phyloP scores from a whole-genome alignment of 73 alveolate genomes.

The Paramecium tetraurelia region DNA sequence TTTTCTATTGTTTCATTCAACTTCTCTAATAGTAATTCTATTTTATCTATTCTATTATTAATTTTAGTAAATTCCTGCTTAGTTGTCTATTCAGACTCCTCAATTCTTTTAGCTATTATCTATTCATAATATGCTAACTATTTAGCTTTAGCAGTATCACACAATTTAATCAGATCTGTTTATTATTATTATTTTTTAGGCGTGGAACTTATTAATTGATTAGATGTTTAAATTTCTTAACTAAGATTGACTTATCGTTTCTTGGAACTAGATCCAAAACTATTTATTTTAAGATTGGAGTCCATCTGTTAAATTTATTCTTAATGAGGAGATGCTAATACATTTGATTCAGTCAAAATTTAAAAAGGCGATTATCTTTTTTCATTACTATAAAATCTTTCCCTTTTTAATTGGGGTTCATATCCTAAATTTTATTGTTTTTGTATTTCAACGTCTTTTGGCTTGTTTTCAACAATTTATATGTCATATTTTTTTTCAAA shows the following conservation, averaged over 20 bases:
- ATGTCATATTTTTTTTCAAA: slow-evolving; percentile 9
- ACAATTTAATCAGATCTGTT: not conserved
- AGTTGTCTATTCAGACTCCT: not conserved
- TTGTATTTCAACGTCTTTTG: not conserved
- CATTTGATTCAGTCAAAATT: not conserved
- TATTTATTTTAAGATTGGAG: no score
- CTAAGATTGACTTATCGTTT: not conserved
- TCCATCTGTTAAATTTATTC: not conserved
- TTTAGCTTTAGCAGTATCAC: slow-evolving; percentile 4
- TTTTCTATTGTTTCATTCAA: not conserved
- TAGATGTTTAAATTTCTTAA: not conserved
- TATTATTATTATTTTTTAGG: not conserved
- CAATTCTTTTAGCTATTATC: not conserved
- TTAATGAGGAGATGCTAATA: not conserved
- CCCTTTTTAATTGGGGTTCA: not conserved
- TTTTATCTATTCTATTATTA: not conserved
- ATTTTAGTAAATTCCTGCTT: not conserved
- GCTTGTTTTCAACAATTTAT: slow-evolving; percentile 22
- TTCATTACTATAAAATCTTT: not conserved
- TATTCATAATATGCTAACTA: not conserved
- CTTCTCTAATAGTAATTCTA: not conserved
- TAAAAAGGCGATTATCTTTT: not conserved
- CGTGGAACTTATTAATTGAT: not conserved
- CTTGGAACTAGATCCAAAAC: no score
- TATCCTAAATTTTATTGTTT: not conserved